Conservation (phyloP, 2,329 filamentous ascomycete genomes). For the Fusarium hostae region DNA sequence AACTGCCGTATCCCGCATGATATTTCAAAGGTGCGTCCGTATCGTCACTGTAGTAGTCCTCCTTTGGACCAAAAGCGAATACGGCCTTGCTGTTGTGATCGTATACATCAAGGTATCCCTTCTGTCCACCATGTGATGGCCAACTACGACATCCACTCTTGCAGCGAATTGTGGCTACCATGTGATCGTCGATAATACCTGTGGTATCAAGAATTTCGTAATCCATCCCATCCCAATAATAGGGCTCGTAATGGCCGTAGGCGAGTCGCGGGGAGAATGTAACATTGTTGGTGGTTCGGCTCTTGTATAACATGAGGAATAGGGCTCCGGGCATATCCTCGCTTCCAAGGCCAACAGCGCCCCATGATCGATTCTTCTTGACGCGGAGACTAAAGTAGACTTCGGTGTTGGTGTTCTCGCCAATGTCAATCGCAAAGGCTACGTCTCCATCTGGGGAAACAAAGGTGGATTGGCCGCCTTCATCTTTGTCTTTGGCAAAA, state of each 20-base stretch:
- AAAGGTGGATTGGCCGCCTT: conserved; percentile 55
- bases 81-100: conserved; percentile 61
- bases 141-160: conserved; percentile 62
- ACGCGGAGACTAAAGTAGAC: conserved; percentile 66
- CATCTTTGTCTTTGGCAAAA: conserved; percentile 44
- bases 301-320: conserved; percentile 66
- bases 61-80: conserved; percentile 65
- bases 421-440: conserved; percentile 63
- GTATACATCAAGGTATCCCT: conserved; percentile 62
- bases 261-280: conserved; percentile 67
- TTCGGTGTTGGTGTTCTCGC: conserved; percentile 58
- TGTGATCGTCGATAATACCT: conserved; percentile 58
- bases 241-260: conserved; percentile 63
- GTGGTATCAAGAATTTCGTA: conserved; percentile 60
- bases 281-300: conserved; percentile 58
- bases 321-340: conserved; percentile 63
- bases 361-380: conserved; percentile 60
- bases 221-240: conserved; percentile 56
- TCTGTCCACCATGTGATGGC: conserved; percentile 47
- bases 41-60: conserved; percentile 56
- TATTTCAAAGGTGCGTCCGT: conserved; percentile 58
- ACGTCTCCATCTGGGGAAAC: conserved; percentile 56
- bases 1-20: conserved; percentile 65
- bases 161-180: conserved; percentile 64
- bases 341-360: conserved; percentile 65